Evolutionary conservation across 2,329 filamentous ascomycete species (phyloP).

Genomic region (Gnomoniopsis sp.): DNA sequence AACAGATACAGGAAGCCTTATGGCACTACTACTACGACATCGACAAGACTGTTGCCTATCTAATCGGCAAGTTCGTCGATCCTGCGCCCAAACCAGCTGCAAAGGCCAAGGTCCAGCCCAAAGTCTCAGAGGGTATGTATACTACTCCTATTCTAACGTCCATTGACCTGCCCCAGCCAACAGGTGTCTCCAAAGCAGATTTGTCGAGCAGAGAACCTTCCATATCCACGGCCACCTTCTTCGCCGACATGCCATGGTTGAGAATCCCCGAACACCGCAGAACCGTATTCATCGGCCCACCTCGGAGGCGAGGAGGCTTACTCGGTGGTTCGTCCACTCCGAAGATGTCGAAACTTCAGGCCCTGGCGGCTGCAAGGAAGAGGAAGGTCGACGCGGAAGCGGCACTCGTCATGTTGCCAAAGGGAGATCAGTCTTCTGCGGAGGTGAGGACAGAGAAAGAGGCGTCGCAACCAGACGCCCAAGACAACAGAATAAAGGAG

Average conservation of each 20-base stretch:
- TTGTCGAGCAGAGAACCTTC: conserved; percentile 15
- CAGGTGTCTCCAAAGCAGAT: conserved; percentile 19
- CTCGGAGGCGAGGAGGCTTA: conserved; percentile 58
- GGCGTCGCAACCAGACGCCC: conserved; percentile 21
- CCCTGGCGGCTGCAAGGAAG: conserved; percentile 79
- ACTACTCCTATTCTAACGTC: background rate
- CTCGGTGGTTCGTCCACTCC: conserved; percentile 68
- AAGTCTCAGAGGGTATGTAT: conserved; percentile 26
- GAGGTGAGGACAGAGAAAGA: background rate
- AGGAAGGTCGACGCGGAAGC: conserved; percentile 70
- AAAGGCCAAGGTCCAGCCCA: conserved; percentile 32
- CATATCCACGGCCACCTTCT: conserved; percentile 52
- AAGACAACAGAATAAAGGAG: background rate
- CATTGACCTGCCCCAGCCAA: conserved; percentile 9
- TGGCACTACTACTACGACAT: conserved; percentile 98
- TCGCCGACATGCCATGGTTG: conserved; percentile 83
- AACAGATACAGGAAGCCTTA: conserved; percentile 80
- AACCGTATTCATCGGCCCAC: conserved; percentile 59
- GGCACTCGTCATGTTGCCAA: background rate
- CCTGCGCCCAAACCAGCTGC: conserved; percentile 37
- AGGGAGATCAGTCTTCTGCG: background rate
- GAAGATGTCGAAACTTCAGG: conserved; percentile 90
- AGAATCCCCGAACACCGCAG: conserved; percentile 64
- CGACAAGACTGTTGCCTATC: conserved; percentile 76
- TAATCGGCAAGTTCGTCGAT: conserved; percentile 62